Evolutionary conservation across 345 rosid genomes (phyloP).

Genomic region (Salix exigua): DNA sequence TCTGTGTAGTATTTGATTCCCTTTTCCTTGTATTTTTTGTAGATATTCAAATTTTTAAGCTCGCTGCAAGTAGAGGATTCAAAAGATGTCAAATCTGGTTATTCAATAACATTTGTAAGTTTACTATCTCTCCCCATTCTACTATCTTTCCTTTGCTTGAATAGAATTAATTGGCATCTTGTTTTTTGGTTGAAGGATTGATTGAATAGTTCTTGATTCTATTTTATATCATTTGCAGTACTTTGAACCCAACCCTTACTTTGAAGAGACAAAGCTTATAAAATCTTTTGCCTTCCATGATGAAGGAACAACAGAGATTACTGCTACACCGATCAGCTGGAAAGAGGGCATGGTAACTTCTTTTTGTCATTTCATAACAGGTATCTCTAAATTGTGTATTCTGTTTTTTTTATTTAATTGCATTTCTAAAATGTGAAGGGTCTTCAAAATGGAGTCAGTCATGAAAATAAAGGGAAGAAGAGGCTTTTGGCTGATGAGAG

Average conservation of each 20-base stretch:
- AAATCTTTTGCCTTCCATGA: conserved; percentile 79
- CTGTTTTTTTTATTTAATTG: conserved; percentile 13
- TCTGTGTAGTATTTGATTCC: neutral
- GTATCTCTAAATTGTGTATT: neutral
- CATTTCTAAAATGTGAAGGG: conserved; percentile 45
- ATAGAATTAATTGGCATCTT: neutral
- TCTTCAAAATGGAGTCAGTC: conserved; percentile 72
- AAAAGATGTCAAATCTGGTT: conserved; percentile 89
- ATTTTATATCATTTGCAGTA: conserved; percentile 37
- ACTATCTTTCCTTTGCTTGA: neutral
- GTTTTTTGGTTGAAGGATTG: neutral
- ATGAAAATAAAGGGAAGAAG: conserved; percentile 85
- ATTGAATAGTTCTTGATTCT: neutral
- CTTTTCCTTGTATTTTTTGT: neutral
- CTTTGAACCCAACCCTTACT: conserved; percentile 73
- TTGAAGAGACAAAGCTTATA: conserved; percentile 74
- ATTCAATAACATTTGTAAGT: conserved; percentile 81
- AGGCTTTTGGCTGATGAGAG: conserved; percentile 67
- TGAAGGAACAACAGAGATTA: conserved; percentile 74
- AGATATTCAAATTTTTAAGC: conserved; percentile 69
- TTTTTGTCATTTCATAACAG: neutral
- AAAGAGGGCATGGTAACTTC: conserved; percentile 75
- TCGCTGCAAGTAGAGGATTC: conserved; percentile 85
- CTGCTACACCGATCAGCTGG: conserved; percentile 82
- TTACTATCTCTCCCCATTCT: conserved; percentile 6